These are phyloP conservation scores for Trichophyton rubrum DNA, from an alignment of 2,329 filamentous ascomycete genomes.

Conservation along the genomic window DNA sequence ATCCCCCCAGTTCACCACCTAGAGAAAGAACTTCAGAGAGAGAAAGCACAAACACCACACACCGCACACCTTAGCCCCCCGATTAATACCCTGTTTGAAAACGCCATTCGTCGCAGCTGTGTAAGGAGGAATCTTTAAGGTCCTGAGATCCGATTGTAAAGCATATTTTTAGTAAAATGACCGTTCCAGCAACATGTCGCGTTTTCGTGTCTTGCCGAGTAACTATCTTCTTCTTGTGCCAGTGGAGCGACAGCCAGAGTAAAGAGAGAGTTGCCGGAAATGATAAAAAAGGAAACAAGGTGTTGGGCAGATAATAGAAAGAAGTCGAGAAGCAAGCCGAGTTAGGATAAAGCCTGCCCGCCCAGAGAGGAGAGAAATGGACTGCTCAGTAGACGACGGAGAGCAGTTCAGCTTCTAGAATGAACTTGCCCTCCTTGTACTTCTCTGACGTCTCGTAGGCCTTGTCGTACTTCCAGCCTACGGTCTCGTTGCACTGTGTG, in stretches of 20 bases:
- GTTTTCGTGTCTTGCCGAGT: background rate
- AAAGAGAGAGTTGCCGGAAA: background rate
- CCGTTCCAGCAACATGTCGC: background rate
- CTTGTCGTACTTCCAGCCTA: conserved; percentile 99
- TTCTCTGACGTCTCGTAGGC: conserved; percentile 85
- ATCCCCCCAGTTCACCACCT: background rate
- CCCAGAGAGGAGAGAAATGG: background rate
- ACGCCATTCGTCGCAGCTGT: background rate
- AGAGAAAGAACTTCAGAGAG: background rate
- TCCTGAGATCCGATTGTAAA: background rate
- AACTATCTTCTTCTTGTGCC: background rate
- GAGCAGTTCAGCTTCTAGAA: conserved; percentile 84
- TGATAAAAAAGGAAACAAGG: background rate
- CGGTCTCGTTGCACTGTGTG: conserved; percentile 78
- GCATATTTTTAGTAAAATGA: background rate
- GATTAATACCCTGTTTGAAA: background rate
- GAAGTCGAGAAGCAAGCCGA: background rate
- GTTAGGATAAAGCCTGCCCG: background rate
- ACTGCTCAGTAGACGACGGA: conserved; percentile 53
- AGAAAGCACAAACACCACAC: background rate
- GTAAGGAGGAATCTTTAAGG: background rate
- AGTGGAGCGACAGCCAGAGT: background rate
- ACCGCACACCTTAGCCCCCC: background rate
- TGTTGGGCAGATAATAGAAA: background rate
- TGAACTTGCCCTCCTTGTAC: conserved; percentile 98